Evolutionary conservation across 1,284 basidiomycete genomes (phyloP).

Genomic region (Leccinum glutinopallens): DNA sequence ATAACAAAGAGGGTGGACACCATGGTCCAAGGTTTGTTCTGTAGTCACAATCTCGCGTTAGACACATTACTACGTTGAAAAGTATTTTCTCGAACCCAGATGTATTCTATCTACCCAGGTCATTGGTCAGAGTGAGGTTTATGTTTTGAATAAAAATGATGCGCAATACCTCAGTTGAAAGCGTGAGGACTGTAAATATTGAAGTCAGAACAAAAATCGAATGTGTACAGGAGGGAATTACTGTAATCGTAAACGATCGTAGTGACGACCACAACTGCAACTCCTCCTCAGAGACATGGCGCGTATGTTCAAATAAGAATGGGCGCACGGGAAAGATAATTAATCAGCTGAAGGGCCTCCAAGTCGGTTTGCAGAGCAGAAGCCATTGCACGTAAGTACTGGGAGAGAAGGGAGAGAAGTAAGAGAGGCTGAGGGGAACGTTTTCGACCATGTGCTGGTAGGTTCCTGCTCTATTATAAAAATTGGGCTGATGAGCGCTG

Average conservation of each 20-base stretch:
- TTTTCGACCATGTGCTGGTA: background rate
- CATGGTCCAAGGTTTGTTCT: background rate
- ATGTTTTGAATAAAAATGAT: background rate
- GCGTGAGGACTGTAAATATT: background rate
- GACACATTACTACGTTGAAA: background rate
- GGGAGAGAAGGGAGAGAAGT: no score
- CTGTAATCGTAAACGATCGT: background rate
- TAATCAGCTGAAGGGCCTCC: background rate
- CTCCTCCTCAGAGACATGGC: background rate
- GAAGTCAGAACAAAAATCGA: background rate
- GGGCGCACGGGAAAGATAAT: background rate
- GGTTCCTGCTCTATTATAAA: background rate
- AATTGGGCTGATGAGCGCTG: background rate
- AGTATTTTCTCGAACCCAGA: background rate
- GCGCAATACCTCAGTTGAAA: background rate
- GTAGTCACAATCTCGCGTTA: background rate
- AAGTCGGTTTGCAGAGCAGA: background rate
- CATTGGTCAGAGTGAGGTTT: background rate
- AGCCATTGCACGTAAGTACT: no score
- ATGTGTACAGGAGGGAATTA: background rate
- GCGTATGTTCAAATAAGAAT: no score
- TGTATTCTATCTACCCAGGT: background rate
- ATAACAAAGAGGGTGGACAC: background rate
- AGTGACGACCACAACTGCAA: background rate
- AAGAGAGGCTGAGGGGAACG: background rate